phyloP scores from a whole-genome alignment of 2,329 filamentous ascomycete species.

The Pseudomassariella vexata region DNA sequence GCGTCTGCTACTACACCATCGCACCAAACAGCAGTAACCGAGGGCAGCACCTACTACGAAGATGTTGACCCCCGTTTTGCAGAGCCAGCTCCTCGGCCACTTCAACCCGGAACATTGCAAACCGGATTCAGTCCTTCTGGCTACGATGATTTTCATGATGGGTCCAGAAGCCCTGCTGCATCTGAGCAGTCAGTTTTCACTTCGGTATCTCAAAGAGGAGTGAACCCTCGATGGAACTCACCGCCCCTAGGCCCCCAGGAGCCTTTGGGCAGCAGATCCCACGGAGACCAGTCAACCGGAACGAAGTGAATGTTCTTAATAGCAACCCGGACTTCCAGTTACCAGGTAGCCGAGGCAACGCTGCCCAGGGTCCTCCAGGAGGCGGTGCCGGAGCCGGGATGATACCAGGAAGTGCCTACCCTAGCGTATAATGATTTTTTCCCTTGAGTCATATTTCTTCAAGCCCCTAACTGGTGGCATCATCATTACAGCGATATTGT shows the following conservation, averaged over 20 bases:
- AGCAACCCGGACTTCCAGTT: conserved; percentile 84
- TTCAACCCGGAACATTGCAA: conserved; percentile 17
- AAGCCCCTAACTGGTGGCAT: too few relatives aligned
- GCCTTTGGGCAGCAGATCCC: conserved; percentile 38
- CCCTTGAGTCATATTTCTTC: too few relatives aligned
- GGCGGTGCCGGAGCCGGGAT: conserved; percentile 37
- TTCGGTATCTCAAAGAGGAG: conserved; percentile 77
- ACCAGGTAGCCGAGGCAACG: conserved; percentile 35
- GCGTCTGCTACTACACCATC: conserved; percentile 26
- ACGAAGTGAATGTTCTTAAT: conserved; percentile 68
- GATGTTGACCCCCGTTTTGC: conserved; percentile 88
- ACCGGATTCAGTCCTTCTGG: conserved; percentile 33
- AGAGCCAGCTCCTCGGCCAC: conserved; percentile 27
- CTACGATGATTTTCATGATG: conserved; percentile 59
- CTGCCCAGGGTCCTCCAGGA: conserved; percentile 18
- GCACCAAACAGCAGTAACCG: conserved; percentile 17
- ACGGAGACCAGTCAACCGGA: conserved; percentile 44
- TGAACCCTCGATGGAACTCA: conserved; percentile 83
- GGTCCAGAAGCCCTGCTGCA: conserved; percentile 64
- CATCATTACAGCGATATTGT: too few relatives aligned
- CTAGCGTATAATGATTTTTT: conserved; percentile 21
- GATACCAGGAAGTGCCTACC: conserved; percentile 50
- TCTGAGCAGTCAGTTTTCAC: conserved; percentile 85
- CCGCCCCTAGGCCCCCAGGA: conserved; percentile 38
- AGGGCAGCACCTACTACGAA: conserved; percentile 67